Base-by-base conservation (phyloP, 1,284 basidiomycete genomes). In the Uromyces viciae-fabae region DNA sequence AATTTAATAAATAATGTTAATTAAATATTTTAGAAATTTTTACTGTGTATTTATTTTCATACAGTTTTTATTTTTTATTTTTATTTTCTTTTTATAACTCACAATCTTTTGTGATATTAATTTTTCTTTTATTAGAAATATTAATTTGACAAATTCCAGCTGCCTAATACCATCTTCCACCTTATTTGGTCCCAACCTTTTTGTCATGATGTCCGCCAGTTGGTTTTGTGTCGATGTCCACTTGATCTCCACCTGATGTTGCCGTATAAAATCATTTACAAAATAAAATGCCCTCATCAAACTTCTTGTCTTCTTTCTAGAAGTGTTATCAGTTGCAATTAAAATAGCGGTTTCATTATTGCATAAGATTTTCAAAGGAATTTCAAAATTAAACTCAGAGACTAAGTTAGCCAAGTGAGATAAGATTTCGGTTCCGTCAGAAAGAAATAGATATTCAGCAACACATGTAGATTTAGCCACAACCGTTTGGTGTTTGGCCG, bases 401-500 rank as follows among this genome's bases (percentile, higher is more conserved):
- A 56, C 8, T 8, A 56, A n/a, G 19, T 56, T 56, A 28, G 28
- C 22, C 8, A 56, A 28, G 52, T 56, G 52, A 7, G 52, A 7
- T 5, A 56, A 28, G 22, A n/a, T 19, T 22, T 56, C 22, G 28
- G 52, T 28, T n/a, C 52, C 52, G 7, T 56, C 52, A 7, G 19
- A 56, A 7, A 56, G 19, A 8, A 28, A 19, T 28, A 56, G 19
- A 22, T 56, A 71, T 49, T 71, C 68, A 7, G 68, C 68, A 42
- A n/a, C 25, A 49, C 68, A 71, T 5, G 68, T 71, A 19, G 38
- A 71, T 22, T 17, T 46, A 22, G 68, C 68, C 25, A 71, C 68
- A 3, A 28, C 25, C 43, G 38, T 28, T 28, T 71, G 68, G 3
- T 40, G 14, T 31, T 49, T 42, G 9, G 14, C 38, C 4, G 19